A percentile compares a stretch with the other conserved stretches of the same genome.
Evolutionary conservation across 441 rosid species (phyloP).

Genomic region (Manihot esculenta): DNA sequence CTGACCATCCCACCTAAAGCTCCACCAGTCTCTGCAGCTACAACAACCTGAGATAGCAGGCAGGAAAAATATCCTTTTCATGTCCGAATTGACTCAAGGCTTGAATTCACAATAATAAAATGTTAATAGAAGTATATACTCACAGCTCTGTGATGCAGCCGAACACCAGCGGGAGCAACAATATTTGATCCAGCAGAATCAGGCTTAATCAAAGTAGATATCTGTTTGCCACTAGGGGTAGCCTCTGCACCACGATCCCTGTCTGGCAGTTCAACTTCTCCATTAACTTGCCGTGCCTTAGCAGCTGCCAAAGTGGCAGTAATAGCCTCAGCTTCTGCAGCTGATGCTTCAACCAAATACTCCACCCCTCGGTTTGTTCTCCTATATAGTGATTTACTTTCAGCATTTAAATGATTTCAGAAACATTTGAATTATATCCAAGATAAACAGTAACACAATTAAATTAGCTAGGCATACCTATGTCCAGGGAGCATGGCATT

Average conservation of each 20-base stretch:
- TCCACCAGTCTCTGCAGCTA: slow-evolving; percentile 96
- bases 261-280: slow-evolving; percentile 86
- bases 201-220: slow-evolving; percentile 64
- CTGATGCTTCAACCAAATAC: slow-evolving; percentile 96
- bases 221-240: slow-evolving; percentile 88
- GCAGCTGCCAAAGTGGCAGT: slow-evolving; percentile 96
- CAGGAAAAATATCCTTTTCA: slow-evolving; percentile 9
- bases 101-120: slow-evolving; percentile 16
- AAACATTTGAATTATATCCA: slow-evolving; percentile 4
- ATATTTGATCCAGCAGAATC: slow-evolving; percentile 62
- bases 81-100: slow-evolving; percentile 1
- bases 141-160: slow-evolving; percentile 96
- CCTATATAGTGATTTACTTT: slow-evolving; percentile 44
- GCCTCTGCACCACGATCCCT: slow-evolving; percentile 93
- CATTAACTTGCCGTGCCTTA: slow-evolving; percentile 92
- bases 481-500: slow-evolving; percentile 78
- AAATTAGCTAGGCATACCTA: slow-evolving; percentile 49
- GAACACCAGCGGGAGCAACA: slow-evolving; percentile 75
- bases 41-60: slow-evolving; percentile 63
- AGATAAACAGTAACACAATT: slow-evolving; percentile 3
- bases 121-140: slow-evolving; percentile 34
- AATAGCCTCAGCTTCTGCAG: slow-evolving; percentile 99
- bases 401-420: slow-evolving; percentile 17
- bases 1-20: slow-evolving; percentile 98
- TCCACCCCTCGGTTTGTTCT: slow-evolving; percentile 90